These are phyloP conservation scores for Trichoderma sp. DNA, from an alignment of 2,329 filamentous ascomycete genomes.

Conservation along the genomic window DNA sequence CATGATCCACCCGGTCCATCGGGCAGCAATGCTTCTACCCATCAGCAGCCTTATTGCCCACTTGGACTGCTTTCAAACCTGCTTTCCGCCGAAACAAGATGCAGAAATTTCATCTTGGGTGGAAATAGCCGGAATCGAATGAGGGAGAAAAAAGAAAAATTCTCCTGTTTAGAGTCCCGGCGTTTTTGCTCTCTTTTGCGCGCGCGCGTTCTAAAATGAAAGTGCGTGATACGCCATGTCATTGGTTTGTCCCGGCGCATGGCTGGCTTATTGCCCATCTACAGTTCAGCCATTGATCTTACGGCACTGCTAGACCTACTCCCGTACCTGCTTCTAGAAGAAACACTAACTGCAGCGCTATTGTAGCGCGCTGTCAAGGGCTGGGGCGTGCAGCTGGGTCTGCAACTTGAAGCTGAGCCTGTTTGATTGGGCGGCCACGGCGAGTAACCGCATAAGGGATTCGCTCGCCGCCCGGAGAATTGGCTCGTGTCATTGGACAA, in stretches of 20 bases:
- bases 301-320: neutral
- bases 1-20: constrained; percentile 24
- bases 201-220: neutral
- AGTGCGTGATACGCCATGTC: neutral
- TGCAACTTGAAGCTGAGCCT: neutral
- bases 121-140: neutral
- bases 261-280: neutral
- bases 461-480: neutral
- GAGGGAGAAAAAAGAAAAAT: neutral
- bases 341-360: neutral
- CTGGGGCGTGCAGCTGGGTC: neutral
- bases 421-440: constrained; percentile 23
- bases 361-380: constrained; percentile 2
- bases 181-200: neutral
- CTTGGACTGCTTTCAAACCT: constrained; percentile 14
- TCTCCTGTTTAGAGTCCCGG: neutral
- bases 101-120: neutral
- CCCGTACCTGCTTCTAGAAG: constrained; percentile 20
- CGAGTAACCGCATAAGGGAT: constrained; percentile 13
- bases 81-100: neutral
- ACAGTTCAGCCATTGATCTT: neutral
- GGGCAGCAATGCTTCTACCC: constrained; percentile 32
- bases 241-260: neutral
- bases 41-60: constrained; percentile 17
- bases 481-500: constrained; percentile 2